Evolutionary conservation across 2,329 filamentous ascomycete genomes (phyloP).

Genomic region (Botrytis medusae): DNA sequence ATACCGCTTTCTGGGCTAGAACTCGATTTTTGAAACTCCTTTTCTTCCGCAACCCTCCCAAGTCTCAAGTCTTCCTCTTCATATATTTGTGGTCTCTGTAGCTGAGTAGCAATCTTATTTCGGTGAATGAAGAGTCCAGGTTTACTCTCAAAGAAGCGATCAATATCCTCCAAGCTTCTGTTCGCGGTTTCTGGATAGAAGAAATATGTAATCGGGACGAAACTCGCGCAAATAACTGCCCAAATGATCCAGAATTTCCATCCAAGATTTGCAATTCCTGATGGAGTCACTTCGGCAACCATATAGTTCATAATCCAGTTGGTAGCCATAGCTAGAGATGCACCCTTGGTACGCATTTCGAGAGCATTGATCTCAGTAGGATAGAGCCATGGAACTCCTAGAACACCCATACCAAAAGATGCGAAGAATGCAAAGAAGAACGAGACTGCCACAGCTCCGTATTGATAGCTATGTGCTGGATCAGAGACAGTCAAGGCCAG

Average conservation of each 20-base stretch:
- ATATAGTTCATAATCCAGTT: slow-evolving; percentile 57
- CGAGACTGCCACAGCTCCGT: slow-evolving; percentile 49
- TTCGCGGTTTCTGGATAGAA: slow-evolving; percentile 55
- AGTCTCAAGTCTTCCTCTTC: slow-evolving; percentile 29
- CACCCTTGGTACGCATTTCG: slow-evolving; percentile 54
- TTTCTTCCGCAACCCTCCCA: slow-evolving; percentile 21
- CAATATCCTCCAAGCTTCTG: slow-evolving; percentile 52
- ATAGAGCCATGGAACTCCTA: slow-evolving; percentile 46
- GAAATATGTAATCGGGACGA: slow-evolving; percentile 46
- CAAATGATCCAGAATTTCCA: slow-evolving; percentile 45
- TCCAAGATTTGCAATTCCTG: slow-evolving; percentile 39
- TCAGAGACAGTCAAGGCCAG: slow-evolving; percentile 33
- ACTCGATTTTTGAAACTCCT: neutral
- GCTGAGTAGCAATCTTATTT: slow-evolving; percentile 30
- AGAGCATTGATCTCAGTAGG: slow-evolving; percentile 57
- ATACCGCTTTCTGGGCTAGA: neutral
- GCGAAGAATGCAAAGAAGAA: slow-evolving; percentile 55
- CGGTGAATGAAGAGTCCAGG: slow-evolving; percentile 29
- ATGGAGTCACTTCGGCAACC: slow-evolving; percentile 42
- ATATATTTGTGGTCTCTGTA: slow-evolving; percentile 28
- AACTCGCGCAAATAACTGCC: slow-evolving; percentile 37
- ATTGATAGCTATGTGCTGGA: slow-evolving; percentile 41
- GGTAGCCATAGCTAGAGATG: slow-evolving; percentile 49
- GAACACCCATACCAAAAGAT: slow-evolving; percentile 48
- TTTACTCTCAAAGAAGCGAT: slow-evolving; percentile 45